Percentiles rank a stretch among this genome's conserved stretches.
Conservation (phyloP, 2,329 filamentous ascomycete species). For the Ophiostoma australiae region DNA sequence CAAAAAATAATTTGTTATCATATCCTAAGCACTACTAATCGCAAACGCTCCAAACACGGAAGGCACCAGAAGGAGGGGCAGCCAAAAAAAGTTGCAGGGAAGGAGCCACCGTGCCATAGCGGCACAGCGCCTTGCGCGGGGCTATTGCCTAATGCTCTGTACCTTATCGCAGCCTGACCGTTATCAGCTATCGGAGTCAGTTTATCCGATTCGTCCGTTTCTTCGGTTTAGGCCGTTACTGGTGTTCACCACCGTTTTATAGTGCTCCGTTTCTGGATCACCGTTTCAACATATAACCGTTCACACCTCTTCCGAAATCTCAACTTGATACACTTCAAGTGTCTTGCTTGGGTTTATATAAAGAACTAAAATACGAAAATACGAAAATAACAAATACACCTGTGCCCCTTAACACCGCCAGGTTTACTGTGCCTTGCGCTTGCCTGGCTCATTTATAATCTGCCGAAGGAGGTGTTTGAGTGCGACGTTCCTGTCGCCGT, state of each 20-base stretch:
- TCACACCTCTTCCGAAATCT: no score
- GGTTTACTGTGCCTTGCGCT: background rate
- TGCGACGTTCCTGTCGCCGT: background rate
- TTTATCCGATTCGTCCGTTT: background rate
- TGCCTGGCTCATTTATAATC: background rate
- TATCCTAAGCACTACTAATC: background rate
- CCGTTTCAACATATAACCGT: background rate
- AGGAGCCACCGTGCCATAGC: slow-evolving; percentile 1
- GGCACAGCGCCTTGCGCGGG: background rate
- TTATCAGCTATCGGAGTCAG: background rate
- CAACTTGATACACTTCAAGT: no score
- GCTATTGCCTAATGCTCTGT: background rate
- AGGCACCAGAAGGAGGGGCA: slow-evolving; percentile 18
- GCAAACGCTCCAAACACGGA: slow-evolving; percentile 2
- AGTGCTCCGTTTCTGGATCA: no score
- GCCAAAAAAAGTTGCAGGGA: slow-evolving; percentile 15
- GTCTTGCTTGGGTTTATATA: no score
- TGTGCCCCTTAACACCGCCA: no score
- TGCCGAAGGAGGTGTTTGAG: background rate
- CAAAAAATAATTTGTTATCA: background rate
- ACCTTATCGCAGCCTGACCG: slow-evolving; percentile 10
- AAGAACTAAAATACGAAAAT: no score
- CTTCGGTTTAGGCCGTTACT: background rate
- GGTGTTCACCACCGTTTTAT: background rate
- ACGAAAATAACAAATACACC: no score